phyloP scores from a whole-genome alignment of 1,284 basidiomycete species.

The Cutaneotrichosporon sp. region DNA sequence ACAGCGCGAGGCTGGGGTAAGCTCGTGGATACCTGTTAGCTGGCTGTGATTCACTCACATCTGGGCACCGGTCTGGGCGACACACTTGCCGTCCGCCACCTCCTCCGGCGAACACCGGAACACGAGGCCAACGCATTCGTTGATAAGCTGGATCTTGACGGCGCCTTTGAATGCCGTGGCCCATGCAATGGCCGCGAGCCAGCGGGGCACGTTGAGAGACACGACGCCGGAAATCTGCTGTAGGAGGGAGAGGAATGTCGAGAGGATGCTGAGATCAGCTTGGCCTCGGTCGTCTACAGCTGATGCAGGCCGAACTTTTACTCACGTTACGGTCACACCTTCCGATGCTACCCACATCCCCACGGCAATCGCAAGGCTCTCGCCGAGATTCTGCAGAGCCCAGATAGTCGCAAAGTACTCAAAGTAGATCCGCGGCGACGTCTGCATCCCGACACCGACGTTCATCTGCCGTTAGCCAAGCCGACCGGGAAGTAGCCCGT shows the following conservation, averaged over 20 bases:
- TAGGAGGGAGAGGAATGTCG: slow-evolving; percentile 41
- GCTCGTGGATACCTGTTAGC: no score
- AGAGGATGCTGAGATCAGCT: slow-evolving; percentile 47
- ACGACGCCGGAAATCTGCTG: slow-evolving; percentile 47
- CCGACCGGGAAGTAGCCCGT: no score
- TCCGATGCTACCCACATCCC: slow-evolving; percentile 34
- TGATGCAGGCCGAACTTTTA: background rate
- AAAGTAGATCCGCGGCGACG: slow-evolving; percentile 48
- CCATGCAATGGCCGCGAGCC: slow-evolving; percentile 47
- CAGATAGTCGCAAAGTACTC: slow-evolving; percentile 49
- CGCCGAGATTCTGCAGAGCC: slow-evolving; percentile 47
- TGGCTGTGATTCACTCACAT: slow-evolving; percentile 43
- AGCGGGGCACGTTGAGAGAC: slow-evolving; percentile 47
- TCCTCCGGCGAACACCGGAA: slow-evolving; percentile 47
- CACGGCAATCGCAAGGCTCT: slow-evolving; percentile 41
- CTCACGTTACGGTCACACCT: slow-evolving; percentile 37
- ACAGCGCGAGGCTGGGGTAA: slow-evolving; percentile 31
- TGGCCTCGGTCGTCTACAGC: background rate
- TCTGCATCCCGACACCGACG: slow-evolving; percentile 49
- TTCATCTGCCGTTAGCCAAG: slow-evolving; percentile 37
- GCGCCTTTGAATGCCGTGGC: slow-evolving; percentile 35
- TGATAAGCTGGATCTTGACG: slow-evolving; percentile 49
- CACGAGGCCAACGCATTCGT: slow-evolving; percentile 45
- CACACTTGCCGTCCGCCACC: slow-evolving; percentile 43
- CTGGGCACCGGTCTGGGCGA: slow-evolving; percentile 49